Evolutionary conservation across 2,329 filamentous ascomycete species (phyloP).

Genomic region (Camillea tinctor): DNA sequence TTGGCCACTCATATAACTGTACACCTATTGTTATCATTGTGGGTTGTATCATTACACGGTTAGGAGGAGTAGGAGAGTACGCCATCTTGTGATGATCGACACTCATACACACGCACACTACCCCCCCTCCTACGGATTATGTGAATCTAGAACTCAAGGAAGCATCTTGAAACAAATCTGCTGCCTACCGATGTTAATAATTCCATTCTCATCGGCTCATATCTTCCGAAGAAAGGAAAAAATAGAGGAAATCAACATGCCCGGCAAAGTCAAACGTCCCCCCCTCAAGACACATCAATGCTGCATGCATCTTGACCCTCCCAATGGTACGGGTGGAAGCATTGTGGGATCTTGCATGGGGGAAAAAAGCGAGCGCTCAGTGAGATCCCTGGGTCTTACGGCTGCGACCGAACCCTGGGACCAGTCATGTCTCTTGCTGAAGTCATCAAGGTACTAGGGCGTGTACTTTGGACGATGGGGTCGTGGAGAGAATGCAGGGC

Average conservation of each 20-base stretch:
- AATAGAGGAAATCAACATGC: neutral
- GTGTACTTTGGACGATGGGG: neutral
- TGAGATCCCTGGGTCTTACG: neutral
- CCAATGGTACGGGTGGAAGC: neutral
- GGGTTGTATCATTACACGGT: neutral
- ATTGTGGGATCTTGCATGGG: neutral
- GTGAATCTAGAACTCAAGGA: neutral
- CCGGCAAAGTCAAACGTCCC: too few species aligned
- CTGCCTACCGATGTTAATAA: neutral
- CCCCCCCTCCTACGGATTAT: neutral
- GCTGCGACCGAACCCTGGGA: neutral
- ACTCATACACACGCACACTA: neutral
- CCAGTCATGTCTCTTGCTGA: neutral
- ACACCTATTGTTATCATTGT: neutral
- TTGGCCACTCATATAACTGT: neutral
- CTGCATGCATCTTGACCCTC: neutral
- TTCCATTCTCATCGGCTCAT: neutral
- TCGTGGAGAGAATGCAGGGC: constrained; percentile 4
- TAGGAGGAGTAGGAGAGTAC: neutral
- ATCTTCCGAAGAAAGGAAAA: neutral
- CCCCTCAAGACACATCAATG: neutral
- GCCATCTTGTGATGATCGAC: neutral
- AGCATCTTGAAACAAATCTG: neutral
- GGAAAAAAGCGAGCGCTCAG: neutral
- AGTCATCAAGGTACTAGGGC: neutral